Evolutionary conservation across 1,284 basidiomycete genomes (phyloP), one percentile per base, ranked within the genome.

Genomic region (Austroboletus niveus): DNA sequence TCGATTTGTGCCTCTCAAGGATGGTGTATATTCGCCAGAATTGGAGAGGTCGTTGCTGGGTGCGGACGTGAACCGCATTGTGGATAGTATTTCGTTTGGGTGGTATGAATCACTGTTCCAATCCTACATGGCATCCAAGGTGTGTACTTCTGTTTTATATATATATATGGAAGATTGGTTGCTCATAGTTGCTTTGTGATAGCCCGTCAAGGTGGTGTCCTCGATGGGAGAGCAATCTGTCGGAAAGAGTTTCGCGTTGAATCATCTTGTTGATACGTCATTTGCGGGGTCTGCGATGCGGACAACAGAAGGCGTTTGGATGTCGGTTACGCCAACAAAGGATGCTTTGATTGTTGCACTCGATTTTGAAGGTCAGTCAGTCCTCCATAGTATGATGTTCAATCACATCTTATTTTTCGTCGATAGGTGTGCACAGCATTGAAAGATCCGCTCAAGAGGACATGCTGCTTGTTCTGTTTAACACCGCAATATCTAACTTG

Each of bases 221-320:
- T 85, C 83, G 0, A 83, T 85, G 83, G 83, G 81, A 66, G 82
- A 84, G 59, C 83, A 84, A 59, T 83, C 80, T 0, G 83, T 85
- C 0, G 83, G 82, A 0, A 85, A 85, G 58, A 81, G 78, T 50
- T 85, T 78, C 54, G 71, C 79, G 0, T 62, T 85, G 11, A 85
- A 85, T 42, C 84, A 85, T 59, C 70, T 85, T 22, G 77, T 73
- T 0, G 82, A 85, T 56, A 81, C 83, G 0, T 84, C 82, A 0
- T 85, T 85, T 56, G 81, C 82, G 29, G 84, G 83, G 1, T 81
- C 78, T 5, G 84, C 84, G 0, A 84, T 85, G 81, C 69, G 82
- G 22, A 85, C 82, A 1, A 85, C 57, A 57, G 84, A 85, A 68
- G 82, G 82, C 1, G 80, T 84, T 2, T 85, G 84, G 84, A 79